Base-by-base conservation (phyloP, 257 asterid species). In the Penstemon newberryi region DNA sequence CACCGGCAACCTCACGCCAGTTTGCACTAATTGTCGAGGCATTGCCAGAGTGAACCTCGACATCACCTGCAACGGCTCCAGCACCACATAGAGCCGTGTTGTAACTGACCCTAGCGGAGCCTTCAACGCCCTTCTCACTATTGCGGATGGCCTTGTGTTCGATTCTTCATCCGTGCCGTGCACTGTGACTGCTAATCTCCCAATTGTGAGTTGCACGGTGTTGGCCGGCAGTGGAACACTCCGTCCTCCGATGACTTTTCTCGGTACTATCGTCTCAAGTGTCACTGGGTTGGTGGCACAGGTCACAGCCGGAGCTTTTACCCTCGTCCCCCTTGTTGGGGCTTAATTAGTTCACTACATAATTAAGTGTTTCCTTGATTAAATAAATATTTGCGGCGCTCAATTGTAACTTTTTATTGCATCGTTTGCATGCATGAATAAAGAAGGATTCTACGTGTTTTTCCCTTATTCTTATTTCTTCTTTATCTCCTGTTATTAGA, bases 61-160 rank as follows among this genome's bases (percentile, higher is more conserved):
- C 13, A 62, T 70, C 7, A 44, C 60, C 13, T 70, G 75, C 44
- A 70, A 70, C 47, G 69, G 63, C 4, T 63, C 56, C 5, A 7
- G 36, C 13, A 50, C 68, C 10, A 43, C 19, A 33, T 19, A 59
- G 0, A 63, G 37, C 11, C 40, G 44, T 5, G 54, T 53, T 7
- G 4, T 70, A 12, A 70, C 75, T 18, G 75, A 70, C 49, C 8
- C 56, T 19, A 52, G 47, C 12, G 69, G 75, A 2, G 38, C 19
- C 10, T 61, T 70, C 18, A 45, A 61, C 38, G 19, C 56, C 9
- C 9, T 70, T 8, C 25, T 70, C 5, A 62, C 47, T 12, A 36
- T 49, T 1, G 44, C 33, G 2, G 56, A 62, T 8, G 75, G 70
- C 0, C 56, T 62, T 6, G 1, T 44, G 0, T 52, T 62, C 60